Percentiles rank a stretch among this genome's conserved stretches.
phyloP scores from a whole-genome alignment of 768 basidiomycete genomes.

The Phlebiopsis flavidoalba region DNA sequence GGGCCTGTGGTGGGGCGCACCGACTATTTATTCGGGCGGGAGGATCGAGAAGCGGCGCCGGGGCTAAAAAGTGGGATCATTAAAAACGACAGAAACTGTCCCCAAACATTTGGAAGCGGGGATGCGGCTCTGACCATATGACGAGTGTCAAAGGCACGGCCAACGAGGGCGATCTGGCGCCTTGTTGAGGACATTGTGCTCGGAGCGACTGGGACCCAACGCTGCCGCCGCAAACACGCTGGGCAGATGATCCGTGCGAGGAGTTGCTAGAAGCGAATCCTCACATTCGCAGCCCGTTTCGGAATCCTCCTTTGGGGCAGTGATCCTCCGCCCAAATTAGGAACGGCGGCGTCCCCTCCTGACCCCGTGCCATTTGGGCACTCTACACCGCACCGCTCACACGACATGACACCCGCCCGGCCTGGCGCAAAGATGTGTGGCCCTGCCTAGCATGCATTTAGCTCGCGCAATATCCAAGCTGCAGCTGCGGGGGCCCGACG shows the following conservation, averaged over 20 bases:
- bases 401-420: too few species aligned
- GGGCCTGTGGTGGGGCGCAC: not conserved
- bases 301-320: not conserved
- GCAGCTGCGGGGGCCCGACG: too few species aligned
- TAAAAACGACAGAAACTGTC: not conserved
- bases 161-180: not conserved
- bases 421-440: too few species aligned
- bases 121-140: not conserved
- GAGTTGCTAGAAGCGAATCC: not conserved
- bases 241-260: not conserved
- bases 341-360: not conserved
- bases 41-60: not conserved
- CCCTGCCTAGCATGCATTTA: too few species aligned
- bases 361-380: conserved; percentile 5
- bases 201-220: not conserved
- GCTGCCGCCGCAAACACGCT: not conserved
- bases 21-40: not conserved
- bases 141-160: not conserved
- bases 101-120: not conserved
- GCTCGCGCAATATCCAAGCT: too few species aligned
- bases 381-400: too few species aligned
- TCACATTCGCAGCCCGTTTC: not conserved
- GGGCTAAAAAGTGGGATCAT: not conserved
- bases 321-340: not conserved
- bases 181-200: not conserved